Evolutionary conservation across 805 yeast species (phyloP), one percentile per base, ranked within the genome.

Genomic region (Metschnikowia reukaufii): DNA sequence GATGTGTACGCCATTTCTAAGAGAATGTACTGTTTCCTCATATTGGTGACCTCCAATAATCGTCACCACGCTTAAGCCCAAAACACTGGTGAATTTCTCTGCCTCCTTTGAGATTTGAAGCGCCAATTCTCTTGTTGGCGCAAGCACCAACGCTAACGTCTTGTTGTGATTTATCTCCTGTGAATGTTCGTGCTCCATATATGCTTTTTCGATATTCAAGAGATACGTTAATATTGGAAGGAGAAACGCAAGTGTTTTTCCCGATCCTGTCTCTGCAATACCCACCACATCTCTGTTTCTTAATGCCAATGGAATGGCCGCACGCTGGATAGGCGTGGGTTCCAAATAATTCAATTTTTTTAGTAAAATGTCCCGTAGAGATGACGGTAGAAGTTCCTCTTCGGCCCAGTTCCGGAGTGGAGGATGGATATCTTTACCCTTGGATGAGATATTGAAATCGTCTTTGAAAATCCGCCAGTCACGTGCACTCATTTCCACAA

Each of bases 241-340:
- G 9, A 87, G 62, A 64, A 84, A 92, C 2, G 95, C 85, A 10
- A 91, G 70, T 0, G 99, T 92, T 62, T 94, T 92, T 57, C 99
- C 99, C 1, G 96, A 87, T 10, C 99, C 99, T 0, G 99, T 92
- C 55, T 90, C 90, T 0, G 98, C 97, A n/a, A 91, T 78, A 12
- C 96, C 98, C 17, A 91, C 74, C 2, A 88, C 72, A 62, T 92
- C 97, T 19, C 80, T 66, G 3, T 76, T 69, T 0, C 69, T 62
- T 18, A 83, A 57, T 0, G 85, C 83, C 20, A 84, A 68, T 0
- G 97, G 97, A 4, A 92, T 81, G 0, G 97, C 77, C 0, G 95
- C 94, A 51, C 97, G 69, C 63, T 92, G 99, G 48, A 94, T 86
- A 0, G 98, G 94, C 0, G 97, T 87, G 3, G 98, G 98, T 7